phyloP scores from a whole-genome alignment of 116 monocot genomes.

The Papilionanthe hybrid region DNA sequence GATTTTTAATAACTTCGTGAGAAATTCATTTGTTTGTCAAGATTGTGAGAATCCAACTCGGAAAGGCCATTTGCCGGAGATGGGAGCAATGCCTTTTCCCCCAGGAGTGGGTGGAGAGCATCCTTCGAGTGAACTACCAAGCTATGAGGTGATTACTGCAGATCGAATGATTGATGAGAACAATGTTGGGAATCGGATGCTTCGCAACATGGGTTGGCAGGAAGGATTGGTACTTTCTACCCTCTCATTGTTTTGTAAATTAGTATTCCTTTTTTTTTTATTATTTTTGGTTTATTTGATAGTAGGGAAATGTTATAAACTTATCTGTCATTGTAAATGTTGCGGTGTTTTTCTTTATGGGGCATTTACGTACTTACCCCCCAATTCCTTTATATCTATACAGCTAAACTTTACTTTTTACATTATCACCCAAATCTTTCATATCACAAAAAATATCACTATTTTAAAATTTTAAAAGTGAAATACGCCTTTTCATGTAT shows the following conservation, averaged over 20 bases:
- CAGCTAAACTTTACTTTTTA: no score
- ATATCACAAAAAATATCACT: no score
- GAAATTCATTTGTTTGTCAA: conserved; percentile 79
- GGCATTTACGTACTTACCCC: no score
- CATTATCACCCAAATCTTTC: no score
- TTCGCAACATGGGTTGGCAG: conserved; percentile 98
- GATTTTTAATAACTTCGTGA: conserved; percentile 46
- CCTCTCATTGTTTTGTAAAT: neutral
- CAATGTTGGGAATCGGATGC: conserved; percentile 94
- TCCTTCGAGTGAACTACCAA: conserved; percentile 32
- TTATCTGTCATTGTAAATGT: no score
- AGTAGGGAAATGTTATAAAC: neutral
- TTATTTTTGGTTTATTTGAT: neutral
- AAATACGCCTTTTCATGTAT: no score
- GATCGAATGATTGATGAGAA: conserved; percentile 85
- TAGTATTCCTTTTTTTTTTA: conserved; percentile 14
- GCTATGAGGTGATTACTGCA: conserved; percentile 76
- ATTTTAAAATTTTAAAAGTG: no score
- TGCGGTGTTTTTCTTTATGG: no score
- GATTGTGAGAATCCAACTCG: conserved; percentile 66
- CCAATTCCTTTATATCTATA: no score
- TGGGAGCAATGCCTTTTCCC: conserved; percentile 85
- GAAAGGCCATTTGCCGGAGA: conserved; percentile 58
- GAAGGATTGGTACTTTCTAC: conserved; percentile 80
- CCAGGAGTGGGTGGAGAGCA: conserved; percentile 83